Base-by-base conservation (phyloP, 2,329 filamentous ascomycete genomes). In the Fusarium robinianum region DNA sequence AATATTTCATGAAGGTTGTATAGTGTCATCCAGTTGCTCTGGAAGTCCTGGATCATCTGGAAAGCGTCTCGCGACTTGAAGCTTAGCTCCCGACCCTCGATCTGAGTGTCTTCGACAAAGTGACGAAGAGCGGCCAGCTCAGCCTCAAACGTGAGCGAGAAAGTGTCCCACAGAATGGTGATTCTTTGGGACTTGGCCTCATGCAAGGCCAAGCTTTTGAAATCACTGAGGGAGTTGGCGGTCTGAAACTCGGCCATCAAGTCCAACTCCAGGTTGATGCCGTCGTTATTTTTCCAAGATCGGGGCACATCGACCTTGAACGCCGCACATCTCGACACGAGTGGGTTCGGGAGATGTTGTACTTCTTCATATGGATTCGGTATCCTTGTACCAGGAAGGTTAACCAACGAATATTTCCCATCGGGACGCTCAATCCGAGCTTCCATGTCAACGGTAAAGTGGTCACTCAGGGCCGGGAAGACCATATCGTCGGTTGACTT, bases 181-280 rank as follows among this genome's bases (percentile, higher is more conserved):
- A 69, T 50, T 0, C 51, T 38, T 10, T 64, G 62, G 2, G 31
- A 27, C 1, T 46, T 55, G 0, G 34, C 4, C 1, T 57, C 22
- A 6, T 53, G 49, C 2, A 65, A 6, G 1, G n/a, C 31, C 1
- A 65, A 37, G 5, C 24, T 46, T 3, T 23, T 5, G 5, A 59
- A 36, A 6, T 63, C 53, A 2, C 56, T 46, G 0, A 64, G 52
- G 4, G 45, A 0, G 74, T 78, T 11, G 75, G 79, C 62, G 77
- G 83, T 63, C 76, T 84, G 72, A 80, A 87, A 68, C 76, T 83
- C 73, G 67, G 79, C 41, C 83, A 86, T 69, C 74, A 87, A 64
- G 73, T 87, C 35, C 62, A 66, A 14, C 8, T 67, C 57, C 2
- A 61, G 9, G 3, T 61, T 48, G 0, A 40, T 35, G 0, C 64